Percentiles rank a stretch among this genome's conserved stretches.
These are phyloP conservation scores for Eremochloa ophiuroides DNA, from an alignment of 176 grass and related monocot genomes.

Conservation along the genomic window DNA sequence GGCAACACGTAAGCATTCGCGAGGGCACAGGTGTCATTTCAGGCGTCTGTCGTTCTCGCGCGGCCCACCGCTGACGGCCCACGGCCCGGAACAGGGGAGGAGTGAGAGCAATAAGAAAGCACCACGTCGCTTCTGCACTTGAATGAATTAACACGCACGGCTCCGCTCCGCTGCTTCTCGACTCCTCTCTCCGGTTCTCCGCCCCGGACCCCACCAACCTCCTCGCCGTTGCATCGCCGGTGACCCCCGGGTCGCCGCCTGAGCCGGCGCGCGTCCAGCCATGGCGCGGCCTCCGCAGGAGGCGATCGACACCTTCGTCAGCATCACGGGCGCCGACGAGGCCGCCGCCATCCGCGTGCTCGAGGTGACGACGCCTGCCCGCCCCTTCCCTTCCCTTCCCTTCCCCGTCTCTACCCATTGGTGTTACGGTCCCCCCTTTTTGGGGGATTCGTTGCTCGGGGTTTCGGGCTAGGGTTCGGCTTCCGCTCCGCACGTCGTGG, in stretches of 20 bases:
- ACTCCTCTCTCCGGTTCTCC: constrained; percentile 27
- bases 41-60: not conserved
- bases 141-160: constrained; percentile 20
- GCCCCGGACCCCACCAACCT: constrained; percentile 7
- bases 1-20: not conserved
- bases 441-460: not conserved
- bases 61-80: not conserved
- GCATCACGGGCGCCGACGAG: constrained; percentile 72
- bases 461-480: constrained; percentile 27
- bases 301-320: constrained; percentile 79
- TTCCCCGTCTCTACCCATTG: not conserved
- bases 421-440: not conserved
- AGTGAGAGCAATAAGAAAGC: not conserved
- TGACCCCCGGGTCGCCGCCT: not conserved
- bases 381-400: not conserved
- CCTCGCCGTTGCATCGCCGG: not conserved
- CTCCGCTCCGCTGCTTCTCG: constrained; percentile 16
- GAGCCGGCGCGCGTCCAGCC: not conserved
- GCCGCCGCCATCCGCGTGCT: constrained; percentile 69
- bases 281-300: constrained; percentile 67
- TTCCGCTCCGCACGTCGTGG: not conserved
- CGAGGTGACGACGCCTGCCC: constrained; percentile 45
- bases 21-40: constrained; percentile 1
- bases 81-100: not conserved
- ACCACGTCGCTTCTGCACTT: not conserved